Conservation (phyloP, 2,329 filamentous ascomycete species). For the Neonectria coccinea region DNA sequence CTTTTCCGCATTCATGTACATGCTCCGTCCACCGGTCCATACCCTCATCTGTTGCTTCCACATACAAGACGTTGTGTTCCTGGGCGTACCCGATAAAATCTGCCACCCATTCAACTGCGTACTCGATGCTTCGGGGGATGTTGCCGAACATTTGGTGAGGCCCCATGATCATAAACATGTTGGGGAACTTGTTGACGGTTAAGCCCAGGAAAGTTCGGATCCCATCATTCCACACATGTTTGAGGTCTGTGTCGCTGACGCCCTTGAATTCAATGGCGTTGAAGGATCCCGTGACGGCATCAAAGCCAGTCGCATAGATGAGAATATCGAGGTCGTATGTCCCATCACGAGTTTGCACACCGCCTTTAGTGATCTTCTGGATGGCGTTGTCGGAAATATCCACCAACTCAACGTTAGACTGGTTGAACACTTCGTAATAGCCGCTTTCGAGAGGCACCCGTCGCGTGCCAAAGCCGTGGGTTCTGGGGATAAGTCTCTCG, state of each 20-base stretch:
- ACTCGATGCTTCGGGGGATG: conserved; percentile 54
- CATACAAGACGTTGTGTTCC: conserved; percentile 49
- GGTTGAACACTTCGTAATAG: conserved; percentile 31
- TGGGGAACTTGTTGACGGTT: conserved; percentile 57
- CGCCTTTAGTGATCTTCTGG: conserved; percentile 30
- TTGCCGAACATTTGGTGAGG: conserved; percentile 60
- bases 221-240: conserved; percentile 52
- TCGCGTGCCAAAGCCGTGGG: conserved; percentile 28
- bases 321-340: conserved; percentile 37
- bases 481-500: conserved; percentile 30
- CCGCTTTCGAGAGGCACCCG: conserved; percentile 28
- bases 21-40: conserved; percentile 60
- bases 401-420: conserved; percentile 29
- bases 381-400: conserved; percentile 34
- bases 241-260: conserved; percentile 53
- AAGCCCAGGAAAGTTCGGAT: conserved; percentile 57
- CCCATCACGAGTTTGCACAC: conserved; percentile 26
- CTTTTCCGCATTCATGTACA: conserved; percentile 59
- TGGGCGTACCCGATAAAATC: conserved; percentile 50
- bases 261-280: conserved; percentile 57
- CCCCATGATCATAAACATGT: conserved; percentile 61
- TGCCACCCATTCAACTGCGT: conserved; percentile 54
- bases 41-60: conserved; percentile 55
- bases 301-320: conserved; percentile 40
- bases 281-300: conserved; percentile 48